Percentiles rank a stretch among this genome's conserved stretches.
Evolutionary conservation across 75 land plant species (phyloP).

Genomic region (Selaginella moellendorffii): DNA sequence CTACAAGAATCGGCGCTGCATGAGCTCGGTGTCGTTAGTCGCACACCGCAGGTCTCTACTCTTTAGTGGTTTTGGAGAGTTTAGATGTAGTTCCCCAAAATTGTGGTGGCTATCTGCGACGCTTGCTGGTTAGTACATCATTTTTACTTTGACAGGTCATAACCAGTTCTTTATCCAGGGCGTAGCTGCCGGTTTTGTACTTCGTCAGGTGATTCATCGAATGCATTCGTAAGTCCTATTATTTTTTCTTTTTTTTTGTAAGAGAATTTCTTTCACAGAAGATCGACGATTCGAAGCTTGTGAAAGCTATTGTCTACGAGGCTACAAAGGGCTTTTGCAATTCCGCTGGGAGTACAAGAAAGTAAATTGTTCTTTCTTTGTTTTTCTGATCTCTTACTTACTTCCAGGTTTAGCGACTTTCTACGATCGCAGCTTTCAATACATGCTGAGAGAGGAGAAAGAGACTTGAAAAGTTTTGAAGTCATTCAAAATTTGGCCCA

Average conservation of each 20-base stretch:
- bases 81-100: neutral
- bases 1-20: too few relatives aligned
- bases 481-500: constrained; percentile 11
- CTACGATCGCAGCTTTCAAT: constrained; percentile 15
- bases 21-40: too few relatives aligned
- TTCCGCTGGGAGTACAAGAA: constrained; percentile 15
- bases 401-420: constrained; percentile 27
- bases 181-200: neutral
- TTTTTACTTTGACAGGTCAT: neutral
- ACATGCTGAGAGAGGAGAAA: neutral
- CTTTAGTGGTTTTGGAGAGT: neutral
- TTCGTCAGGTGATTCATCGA: neutral
- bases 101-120: neutral
- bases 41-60: too few relatives aligned
- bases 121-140: neutral
- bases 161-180: too few relatives aligned
- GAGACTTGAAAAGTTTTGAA: neutral
- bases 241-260: neutral
- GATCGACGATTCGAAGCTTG: constrained; percentile 16
- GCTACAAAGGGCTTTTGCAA: constrained; percentile 23
- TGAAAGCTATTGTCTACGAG: constrained; percentile 28
- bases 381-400: neutral
- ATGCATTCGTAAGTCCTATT: neutral
- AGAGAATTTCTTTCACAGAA: constrained; percentile 7
- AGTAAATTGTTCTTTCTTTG: constrained; percentile 1